A percentile compares a stretch with the other conserved stretches of the same genome.
Evolutionary conservation across 208 protist species (phyloP).

Genomic region (Trypanosoma platydactyli): DNA sequence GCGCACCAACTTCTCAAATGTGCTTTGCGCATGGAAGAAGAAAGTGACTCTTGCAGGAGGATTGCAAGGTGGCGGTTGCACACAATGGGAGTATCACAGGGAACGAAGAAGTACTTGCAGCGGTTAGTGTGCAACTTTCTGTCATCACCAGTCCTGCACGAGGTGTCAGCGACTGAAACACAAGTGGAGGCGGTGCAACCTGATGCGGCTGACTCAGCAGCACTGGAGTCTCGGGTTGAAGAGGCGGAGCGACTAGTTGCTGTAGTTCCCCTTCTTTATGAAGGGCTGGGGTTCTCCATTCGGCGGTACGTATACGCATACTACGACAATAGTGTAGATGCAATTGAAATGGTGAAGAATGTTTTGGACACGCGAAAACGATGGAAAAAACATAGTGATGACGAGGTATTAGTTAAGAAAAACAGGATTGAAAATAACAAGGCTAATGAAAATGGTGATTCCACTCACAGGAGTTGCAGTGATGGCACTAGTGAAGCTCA

Average conservation of each 20-base stretch:
- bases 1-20: constrained; percentile 36
- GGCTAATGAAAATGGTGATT: no score
- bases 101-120: constrained; percentile 31
- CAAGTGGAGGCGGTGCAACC: neutral
- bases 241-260: constrained; percentile 31
- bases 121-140: neutral
- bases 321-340: constrained; percentile 53
- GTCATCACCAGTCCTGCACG: neutral
- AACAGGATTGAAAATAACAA: no score
- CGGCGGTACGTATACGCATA: constrained; percentile 52
- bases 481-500: no score
- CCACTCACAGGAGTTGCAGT: no score
- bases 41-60: neutral
- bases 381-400: neutral
- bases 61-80: constrained; percentile 70
- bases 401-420: no score
- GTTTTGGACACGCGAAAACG: constrained; percentile 22
- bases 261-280: constrained; percentile 45
- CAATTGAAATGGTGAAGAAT: constrained; percentile 60
- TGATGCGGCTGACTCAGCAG: neutral
- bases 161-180: neutral
- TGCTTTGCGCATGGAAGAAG: constrained; percentile 17
- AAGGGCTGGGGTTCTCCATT: constrained; percentile 42
- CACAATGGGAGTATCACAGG: constrained; percentile 40
- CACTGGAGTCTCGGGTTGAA: constrained; percentile 17